Evolutionary conservation across 768 basidiomycete species (phyloP).

Genomic region (Tulasnella calospora): DNA sequence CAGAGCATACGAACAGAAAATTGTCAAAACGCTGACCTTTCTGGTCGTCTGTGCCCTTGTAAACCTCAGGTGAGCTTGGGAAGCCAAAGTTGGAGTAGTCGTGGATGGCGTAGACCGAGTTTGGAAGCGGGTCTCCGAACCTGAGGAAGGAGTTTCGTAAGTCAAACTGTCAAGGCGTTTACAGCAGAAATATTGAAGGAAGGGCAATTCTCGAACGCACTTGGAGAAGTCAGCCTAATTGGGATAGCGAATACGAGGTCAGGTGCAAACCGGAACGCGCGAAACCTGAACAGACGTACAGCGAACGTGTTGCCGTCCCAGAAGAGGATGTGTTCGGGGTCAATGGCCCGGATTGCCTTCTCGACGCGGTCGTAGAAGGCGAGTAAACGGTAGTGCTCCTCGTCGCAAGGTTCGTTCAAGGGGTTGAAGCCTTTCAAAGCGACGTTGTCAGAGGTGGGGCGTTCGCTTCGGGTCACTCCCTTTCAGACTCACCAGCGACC

Average conservation of each 20-base stretch:
- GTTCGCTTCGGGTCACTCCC: background rate
- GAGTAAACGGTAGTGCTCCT: conserved; percentile 58
- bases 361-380: conserved; percentile 65
- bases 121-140: conserved; percentile 32
- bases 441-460: background rate
- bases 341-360: conserved; percentile 63
- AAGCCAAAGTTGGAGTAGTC: conserved; percentile 39
- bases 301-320: conserved; percentile 84
- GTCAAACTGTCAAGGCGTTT: too few relatives aligned
- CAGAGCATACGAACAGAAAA: background rate
- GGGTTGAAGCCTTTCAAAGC: conserved; percentile 59
- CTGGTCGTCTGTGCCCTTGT: conserved; percentile 28
- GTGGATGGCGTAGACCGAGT: conserved; percentile 40
- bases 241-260: background rate
- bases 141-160: background rate
- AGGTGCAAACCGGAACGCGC: background rate
- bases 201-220: background rate
- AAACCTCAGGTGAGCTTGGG: conserved; percentile 32
- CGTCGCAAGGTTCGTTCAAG: conserved; percentile 77
- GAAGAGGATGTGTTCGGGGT: conserved; percentile 66
- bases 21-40: background rate
- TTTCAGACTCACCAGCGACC: conserved; percentile 51
- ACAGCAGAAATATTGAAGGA: background rate
- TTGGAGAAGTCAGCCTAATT: conserved; percentile 17
- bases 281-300: too few relatives aligned